Evolutionary conservation across 192 early-diverging fungal species (phyloP), one percentile per base, ranked within the genome.

Genomic region (Jimgerdemannia flammicorona): DNA sequence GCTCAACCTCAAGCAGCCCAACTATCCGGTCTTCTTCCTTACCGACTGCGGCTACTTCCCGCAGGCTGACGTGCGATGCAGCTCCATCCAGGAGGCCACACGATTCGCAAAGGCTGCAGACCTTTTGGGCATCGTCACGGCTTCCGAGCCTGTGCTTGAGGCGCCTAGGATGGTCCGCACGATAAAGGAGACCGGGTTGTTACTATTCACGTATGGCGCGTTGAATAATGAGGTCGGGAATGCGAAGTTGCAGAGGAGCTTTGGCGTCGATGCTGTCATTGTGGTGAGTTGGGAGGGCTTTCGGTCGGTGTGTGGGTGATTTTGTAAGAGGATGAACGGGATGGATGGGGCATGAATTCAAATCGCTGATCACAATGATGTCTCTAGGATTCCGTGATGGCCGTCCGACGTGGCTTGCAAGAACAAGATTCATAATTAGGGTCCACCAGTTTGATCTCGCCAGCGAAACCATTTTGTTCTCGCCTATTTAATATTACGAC

Each of bases 11-110:
- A 98, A 98, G 84, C 91, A 96, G 73, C 90, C 90, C 66, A 90
- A 89, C 71, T 94, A 94, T 76, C 95, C 95, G 3, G 91, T 97
- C n/a, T 93, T 97, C 78, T 93, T 97, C 82, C 85, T 98, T 72
- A 95, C 96, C 0, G 93, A 95, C 70, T 95, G 89, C 42, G 95
- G 95, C 40, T 90, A 88, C 40, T 78, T 86, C 3, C 83, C 79
- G 6, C 90, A 93, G 82, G 91, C 89, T 3, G 96, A 98, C 75
- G 82, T 83, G 64, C 87, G 97, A 11, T 92, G 90, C 75, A 95
- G 96, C 78, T 92, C 92, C 20, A 82, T 97, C 29, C 88, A 91
- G 42, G 87, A 86, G 2, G 95, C 97, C 1, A 89, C 95, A 59
- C 80, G 88, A 17, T 91, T 97, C 76, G 94, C 94, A 70, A 88